These are phyloP conservation scores for Phaffia rhodozyma DNA, from an alignment of 1,284 basidiomycete species.

Conservation along the genomic window DNA sequence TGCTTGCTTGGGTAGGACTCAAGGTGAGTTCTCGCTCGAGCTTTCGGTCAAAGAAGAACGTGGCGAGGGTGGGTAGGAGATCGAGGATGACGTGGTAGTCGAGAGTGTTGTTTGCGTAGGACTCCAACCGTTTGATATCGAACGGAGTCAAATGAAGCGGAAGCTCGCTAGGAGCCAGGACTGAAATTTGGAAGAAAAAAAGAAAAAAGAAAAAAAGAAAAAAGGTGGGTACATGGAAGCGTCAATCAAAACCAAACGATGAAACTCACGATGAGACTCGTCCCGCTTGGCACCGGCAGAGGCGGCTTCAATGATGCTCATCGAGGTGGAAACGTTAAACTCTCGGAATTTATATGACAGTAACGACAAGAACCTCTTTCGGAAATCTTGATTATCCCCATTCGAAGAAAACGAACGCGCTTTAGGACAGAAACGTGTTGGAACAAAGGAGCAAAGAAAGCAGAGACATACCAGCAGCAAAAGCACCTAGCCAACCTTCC, in stretches of 20 bases:
- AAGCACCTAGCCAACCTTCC: conserved; percentile 65
- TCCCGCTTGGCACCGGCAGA: conserved; percentile 49
- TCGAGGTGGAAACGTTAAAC: conserved; percentile 71
- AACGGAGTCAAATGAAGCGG: conserved; percentile 70
- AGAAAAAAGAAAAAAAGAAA: background rate
- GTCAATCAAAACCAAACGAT: background rate
- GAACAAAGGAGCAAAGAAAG: background rate
- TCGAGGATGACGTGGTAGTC: conserved; percentile 96
- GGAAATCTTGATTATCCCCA: conserved; percentile 54
- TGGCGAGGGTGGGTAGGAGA: conserved; percentile 66
- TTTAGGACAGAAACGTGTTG: background rate
- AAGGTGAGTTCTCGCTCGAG: conserved; percentile 49
- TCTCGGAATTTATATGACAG: conserved; percentile 92
- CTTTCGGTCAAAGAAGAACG: conserved; percentile 71
- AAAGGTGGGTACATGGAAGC: background rate
- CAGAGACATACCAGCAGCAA: conserved; percentile 58
- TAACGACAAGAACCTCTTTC: conserved; percentile 75
- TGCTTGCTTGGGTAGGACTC: conserved; percentile 68
- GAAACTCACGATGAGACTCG: conserved; percentile 38
- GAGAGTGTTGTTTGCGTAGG: conserved; percentile 90
- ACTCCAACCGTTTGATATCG: conserved; percentile 88
- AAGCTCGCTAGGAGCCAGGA: conserved; percentile 52
- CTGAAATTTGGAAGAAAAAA: conserved; percentile 31
- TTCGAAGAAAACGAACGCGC: background rate
- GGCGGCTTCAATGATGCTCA: conserved; percentile 79